Base-by-base conservation (phyloP, 2,329 filamentous ascomycete species). In the Coniochaeta sp. region DNA sequence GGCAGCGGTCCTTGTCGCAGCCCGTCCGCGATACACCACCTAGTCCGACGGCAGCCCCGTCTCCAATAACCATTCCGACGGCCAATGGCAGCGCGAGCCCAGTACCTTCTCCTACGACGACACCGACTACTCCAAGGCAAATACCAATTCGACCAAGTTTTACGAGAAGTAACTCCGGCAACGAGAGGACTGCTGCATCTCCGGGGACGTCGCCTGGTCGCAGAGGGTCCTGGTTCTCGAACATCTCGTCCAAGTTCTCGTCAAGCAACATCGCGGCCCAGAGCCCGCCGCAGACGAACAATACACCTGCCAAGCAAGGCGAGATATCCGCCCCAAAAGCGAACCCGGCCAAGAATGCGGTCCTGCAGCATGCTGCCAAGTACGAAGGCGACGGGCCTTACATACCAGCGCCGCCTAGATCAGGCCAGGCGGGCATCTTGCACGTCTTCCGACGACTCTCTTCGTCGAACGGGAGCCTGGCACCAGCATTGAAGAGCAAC, bases 191-290 rank as follows among this genome's bases (percentile, higher is more conserved):
- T 59, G 64, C 59, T 50, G 69, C 67, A 60, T 65, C 74, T 40
- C 28, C 67, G 60, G 62, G 69, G 67, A 58, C 74, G 19, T 73
- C 77, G 1, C 73, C 77, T 8, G 76, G 79, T 54, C 80, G 85
- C 59, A 83, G 91, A 64, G 88, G 87, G 63, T 96, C 93, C 16
- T 99, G 95, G 95, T 93, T 98, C 69, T 91, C 90, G 60, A 96
- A 87, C 70, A 86, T 98, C 66, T 96, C 91, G 64, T 93, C 91
- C 65, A 97, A 96, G 72, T 96, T 98, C 76, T 92, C 90, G 2
- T 86, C 85, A 31, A 67, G 62, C 58, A 66, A 58, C 57, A 58
- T 28, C 36, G 58, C 62, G 38, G 64, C 61, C 9, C 67, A 72
- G 58, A 73, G 67, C 58, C 74, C 63, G 38, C 72, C 67, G 54